Base-by-base conservation (phyloP, 2,329 filamentous ascomycete genomes). In the Xylaria multiplex region DNA sequence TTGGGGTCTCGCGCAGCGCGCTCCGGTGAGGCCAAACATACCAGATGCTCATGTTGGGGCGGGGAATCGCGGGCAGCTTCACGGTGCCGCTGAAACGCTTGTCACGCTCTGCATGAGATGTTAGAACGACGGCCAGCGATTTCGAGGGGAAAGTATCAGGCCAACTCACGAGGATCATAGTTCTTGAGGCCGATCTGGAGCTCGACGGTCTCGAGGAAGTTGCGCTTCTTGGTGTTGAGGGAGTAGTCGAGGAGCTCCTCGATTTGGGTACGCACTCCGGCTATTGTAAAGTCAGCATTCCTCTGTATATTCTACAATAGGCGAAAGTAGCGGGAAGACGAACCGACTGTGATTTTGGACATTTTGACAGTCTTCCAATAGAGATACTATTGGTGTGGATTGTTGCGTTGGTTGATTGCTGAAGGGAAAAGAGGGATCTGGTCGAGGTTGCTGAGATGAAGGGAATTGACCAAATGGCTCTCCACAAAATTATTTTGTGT, bases 71-170 rank as follows among this genome's bases (percentile, higher is more conserved):
- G 75, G 95, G 94, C 79, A 98, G 92, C 86, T 91, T 93, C 88
- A 99, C 92, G 83, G 96, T 98, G 84, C 96, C 96, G 66, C 93
- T 97, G 95, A 99, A 99, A 97, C 95, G 95, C 95, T 99, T 99
- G 88, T 99, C 96, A 93, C 96, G 95, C 91, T 98, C 67, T 69
- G 24, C 27, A 55, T 32, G 3, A 14, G 2, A 14, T 43, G 56
- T 67, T 65, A 67, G 65, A 19, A 40, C n/a, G 19, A 11, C 11
- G 1, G 32, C 48, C 16, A 54, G 54, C 22, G 49, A 4, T 50
- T 37, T 42, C 40, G 49, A 55, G n/a, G 59, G n/a, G 2, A n/a
- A 9, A 2, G 8, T 40, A 27, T 46, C n/a, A 27, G 27, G 11
- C 43, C 49, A 24, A 67, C 62, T 50, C n/a, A 69, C 67, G 68